Conservation (phyloP, 306 rosid genomes). For the Rosa rugosa region DNA sequence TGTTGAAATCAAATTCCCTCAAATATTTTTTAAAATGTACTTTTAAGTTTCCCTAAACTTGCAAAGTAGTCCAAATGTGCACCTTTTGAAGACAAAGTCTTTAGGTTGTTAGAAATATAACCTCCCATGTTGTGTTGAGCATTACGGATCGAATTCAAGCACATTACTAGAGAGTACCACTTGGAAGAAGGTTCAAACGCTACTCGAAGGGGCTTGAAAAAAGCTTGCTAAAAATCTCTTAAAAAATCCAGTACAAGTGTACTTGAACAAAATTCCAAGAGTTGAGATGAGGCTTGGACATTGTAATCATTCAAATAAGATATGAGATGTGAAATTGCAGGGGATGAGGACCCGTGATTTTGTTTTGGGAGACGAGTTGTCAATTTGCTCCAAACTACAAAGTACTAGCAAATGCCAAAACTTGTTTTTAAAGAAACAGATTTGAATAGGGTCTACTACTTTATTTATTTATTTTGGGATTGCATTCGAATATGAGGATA, state of each 20-base stretch:
- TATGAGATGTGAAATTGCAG: neutral
- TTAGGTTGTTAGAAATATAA: neutral
- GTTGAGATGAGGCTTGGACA: neutral
- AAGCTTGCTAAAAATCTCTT: neutral
- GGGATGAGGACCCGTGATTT: neutral
- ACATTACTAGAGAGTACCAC: neutral
- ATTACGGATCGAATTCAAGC: neutral
- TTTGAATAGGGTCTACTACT: neutral
- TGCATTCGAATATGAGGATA: constrained; percentile 5
- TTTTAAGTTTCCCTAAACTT: neutral
- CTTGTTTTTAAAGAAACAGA: neutral
- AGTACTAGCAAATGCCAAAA: neutral
- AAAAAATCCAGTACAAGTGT: too few relatives aligned
- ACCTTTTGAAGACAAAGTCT: neutral
- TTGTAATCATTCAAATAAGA: neutral
- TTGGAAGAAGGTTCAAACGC: neutral
- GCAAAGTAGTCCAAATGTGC: neutral
- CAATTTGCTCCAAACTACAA: constrained; percentile 12
- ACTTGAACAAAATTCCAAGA: neutral
- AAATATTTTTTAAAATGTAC: neutral
- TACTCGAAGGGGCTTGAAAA: neutral
- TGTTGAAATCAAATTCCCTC: constrained; percentile 30
- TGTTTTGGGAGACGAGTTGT: constrained; percentile 20
- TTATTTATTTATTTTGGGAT: neutral
- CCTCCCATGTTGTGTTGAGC: neutral